Percentiles rank a stretch among this genome's conserved stretches.
phyloP scores from a whole-genome alignment of 2,329 filamentous ascomycete genomes.

The Fusarium drepaniforme region DNA sequence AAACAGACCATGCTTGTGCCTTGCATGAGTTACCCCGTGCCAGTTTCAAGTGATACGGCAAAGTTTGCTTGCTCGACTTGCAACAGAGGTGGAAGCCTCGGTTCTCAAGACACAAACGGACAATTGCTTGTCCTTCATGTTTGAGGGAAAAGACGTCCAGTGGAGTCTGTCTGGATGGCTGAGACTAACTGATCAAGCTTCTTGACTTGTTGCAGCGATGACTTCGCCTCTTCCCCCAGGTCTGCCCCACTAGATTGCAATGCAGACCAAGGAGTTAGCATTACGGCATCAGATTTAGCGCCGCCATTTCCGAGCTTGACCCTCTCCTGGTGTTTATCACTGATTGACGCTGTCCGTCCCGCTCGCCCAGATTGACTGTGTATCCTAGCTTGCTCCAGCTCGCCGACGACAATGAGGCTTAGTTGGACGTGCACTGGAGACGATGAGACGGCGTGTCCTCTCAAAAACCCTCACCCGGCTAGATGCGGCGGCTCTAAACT shows the following conservation, averaged over 20 bases:
- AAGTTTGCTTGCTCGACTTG: slow-evolving; percentile 7
- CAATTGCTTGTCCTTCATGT: not conserved
- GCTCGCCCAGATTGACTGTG: slow-evolving; percentile 2
- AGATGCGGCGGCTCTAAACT: slow-evolving; percentile 30
- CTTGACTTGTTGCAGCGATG: slow-evolving; percentile 1
- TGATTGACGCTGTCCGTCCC: slow-evolving; percentile 7
- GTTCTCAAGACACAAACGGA: not conserved
- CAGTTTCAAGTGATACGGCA: slow-evolving; percentile 18
- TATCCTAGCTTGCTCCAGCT: slow-evolving; percentile 6
- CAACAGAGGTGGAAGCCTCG: not conserved
- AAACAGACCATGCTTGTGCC: slow-evolving; percentile 23
- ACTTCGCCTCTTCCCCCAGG: slow-evolving; percentile 13
- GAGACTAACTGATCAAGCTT: slow-evolving; percentile 3
- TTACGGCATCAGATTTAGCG: slow-evolving; percentile 35
- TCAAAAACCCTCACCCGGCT: slow-evolving; percentile 34
- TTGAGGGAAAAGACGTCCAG: not conserved
- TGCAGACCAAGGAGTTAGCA: slow-evolving; percentile 32
- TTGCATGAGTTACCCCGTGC: slow-evolving; percentile 24
- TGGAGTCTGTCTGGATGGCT: slow-evolving; percentile 3
- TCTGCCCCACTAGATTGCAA: slow-evolving; percentile 29
- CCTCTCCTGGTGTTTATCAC: slow-evolving; percentile 15
- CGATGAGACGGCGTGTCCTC: slow-evolving; percentile 10
- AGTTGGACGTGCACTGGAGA: slow-evolving; percentile 27
- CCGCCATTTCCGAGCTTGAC: slow-evolving; percentile 35
- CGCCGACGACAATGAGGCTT: slow-evolving; percentile 30